Evolutionary conservation across 2,329 filamentous ascomycete species (phyloP).

Genomic region (Hypoxylon sp.): DNA sequence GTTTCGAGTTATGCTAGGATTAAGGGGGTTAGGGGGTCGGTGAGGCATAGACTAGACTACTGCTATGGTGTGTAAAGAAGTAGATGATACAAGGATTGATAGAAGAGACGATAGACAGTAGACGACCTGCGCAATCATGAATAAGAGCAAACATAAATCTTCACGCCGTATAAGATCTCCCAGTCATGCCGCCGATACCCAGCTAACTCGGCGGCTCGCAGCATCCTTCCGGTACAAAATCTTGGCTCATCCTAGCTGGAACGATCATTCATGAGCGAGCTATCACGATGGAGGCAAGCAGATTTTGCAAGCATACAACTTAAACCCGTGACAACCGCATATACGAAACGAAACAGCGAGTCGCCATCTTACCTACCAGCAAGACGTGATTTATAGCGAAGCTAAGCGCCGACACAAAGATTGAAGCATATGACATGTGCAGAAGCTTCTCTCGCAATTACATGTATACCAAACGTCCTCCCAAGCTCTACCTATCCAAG

Average conservation of each 20-base stretch:
- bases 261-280: background rate
- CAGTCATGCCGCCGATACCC: too few species aligned
- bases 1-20: background rate
- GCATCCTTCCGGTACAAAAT: too few species aligned
- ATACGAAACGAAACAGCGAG: background rate
- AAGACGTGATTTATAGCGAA: too few species aligned
- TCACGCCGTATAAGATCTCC: background rate
- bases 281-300: background rate
- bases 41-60: background rate
- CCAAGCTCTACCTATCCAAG: too few species aligned
- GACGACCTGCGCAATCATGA: background rate
- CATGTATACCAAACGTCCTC: too few species aligned
- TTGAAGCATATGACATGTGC: too few species aligned
- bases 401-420: too few species aligned
- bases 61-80: background rate
- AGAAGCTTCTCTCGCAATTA: too few species aligned
- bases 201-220: too few species aligned
- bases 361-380: too few species aligned
- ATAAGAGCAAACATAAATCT: background rate
- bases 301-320: background rate
- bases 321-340: background rate
- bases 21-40: background rate
- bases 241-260: background rate
- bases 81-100: constrained; percentile 9
- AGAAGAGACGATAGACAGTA: constrained; percentile 2